phyloP scores from a whole-genome alignment of 306 rosid genomes.

The Malus orientalis region DNA sequence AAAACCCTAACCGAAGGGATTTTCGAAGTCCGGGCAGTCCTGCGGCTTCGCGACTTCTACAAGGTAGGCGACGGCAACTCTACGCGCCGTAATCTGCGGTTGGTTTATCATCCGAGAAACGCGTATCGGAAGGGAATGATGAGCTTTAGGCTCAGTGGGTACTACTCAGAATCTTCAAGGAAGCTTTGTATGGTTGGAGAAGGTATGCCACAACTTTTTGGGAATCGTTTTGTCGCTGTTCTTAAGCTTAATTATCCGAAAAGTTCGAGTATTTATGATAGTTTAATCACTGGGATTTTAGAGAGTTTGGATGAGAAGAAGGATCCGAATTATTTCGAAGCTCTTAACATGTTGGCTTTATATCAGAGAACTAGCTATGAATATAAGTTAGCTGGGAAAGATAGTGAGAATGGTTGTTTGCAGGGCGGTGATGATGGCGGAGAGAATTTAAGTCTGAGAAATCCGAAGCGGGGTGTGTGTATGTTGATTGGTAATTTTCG shows the following conservation, averaged over 20 bases:
- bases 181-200: slow-evolving; percentile 73
- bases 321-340: slow-evolving; percentile 30
- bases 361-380: slow-evolving; percentile 33
- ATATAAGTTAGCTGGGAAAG: slow-evolving; percentile 34
- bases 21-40: slow-evolving; percentile 22
- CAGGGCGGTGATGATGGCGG: slow-evolving; percentile 19
- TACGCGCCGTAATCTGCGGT: slow-evolving; percentile 24
- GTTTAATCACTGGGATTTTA: slow-evolving; percentile 59
- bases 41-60: slow-evolving; percentile 25
- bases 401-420: slow-evolving; percentile 31
- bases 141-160: slow-evolving; percentile 41
- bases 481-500: slow-evolving; percentile 16
- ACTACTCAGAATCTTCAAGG: slow-evolving; percentile 55
- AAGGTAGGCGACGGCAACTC: not conserved
- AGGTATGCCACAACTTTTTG: slow-evolving; percentile 11
- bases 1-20: slow-evolving; percentile 29
- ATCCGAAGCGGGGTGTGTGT: slow-evolving; percentile 27
- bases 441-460: slow-evolving; percentile 21
- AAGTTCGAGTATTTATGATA: slow-evolving; percentile 24
- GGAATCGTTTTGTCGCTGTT: slow-evolving; percentile 31
- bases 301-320: slow-evolving; percentile 44
- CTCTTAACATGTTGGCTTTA: slow-evolving; percentile 48
- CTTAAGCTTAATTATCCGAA: slow-evolving; percentile 57
- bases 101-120: slow-evolving; percentile 22
- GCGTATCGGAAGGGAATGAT: slow-evolving; percentile 5